These are phyloP conservation scores for Leishmania tarentolae DNA, from an alignment of 208 protist species.

Conservation along the genomic window DNA sequence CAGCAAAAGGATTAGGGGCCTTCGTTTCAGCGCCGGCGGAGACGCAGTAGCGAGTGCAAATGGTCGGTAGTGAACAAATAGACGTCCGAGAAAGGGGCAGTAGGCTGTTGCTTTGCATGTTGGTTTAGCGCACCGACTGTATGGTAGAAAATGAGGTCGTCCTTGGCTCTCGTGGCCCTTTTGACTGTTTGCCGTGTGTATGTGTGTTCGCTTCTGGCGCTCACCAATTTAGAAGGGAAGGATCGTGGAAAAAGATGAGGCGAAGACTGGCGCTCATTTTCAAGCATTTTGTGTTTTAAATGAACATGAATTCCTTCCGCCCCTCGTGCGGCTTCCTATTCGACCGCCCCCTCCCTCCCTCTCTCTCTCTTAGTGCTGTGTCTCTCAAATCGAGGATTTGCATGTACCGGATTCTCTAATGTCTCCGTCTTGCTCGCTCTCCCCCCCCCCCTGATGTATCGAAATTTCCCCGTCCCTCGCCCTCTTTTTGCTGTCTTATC, in stretches of 20 bases:
- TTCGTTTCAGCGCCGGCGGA: neutral
- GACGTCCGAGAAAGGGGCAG: neutral
- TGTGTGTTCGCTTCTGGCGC: neutral
- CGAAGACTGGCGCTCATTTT: neutral
- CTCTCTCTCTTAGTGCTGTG: neutral
- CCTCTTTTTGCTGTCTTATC: neutral
- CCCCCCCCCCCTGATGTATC: neutral
- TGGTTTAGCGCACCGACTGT: neutral
- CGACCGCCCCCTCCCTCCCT: neutral
- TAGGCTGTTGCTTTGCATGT: neutral
- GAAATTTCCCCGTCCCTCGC: neutral
- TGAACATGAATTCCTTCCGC: neutral
- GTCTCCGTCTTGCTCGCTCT: neutral
- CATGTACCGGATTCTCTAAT: neutral
- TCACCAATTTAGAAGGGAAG: neutral
- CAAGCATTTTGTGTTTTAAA: neutral
- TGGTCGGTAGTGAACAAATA: neutral
- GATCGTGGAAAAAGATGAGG: neutral
- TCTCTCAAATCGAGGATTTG: neutral
- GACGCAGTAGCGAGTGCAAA: neutral
- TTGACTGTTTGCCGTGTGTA: neutral
- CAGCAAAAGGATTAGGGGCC: neutral
- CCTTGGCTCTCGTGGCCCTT: neutral
- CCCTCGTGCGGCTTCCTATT: neutral
- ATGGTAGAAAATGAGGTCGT: neutral